These are phyloP conservation scores for Fusarium sp. DNA, from an alignment of 2,329 filamentous ascomycete species.

Conservation along the genomic window DNA sequence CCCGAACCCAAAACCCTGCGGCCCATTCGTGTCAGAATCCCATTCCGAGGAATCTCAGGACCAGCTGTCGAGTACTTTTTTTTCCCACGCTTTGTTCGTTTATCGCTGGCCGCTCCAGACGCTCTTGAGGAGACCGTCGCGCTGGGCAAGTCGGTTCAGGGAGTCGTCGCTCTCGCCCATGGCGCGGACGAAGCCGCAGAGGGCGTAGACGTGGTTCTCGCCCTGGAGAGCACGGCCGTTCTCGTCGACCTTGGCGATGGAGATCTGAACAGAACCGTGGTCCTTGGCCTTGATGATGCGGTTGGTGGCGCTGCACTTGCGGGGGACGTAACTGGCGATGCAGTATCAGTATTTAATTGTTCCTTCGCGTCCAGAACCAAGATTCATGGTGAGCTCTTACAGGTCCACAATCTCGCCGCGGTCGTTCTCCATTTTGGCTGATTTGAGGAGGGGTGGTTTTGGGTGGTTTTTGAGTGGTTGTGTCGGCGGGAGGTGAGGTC, in stretches of 20 bases:
- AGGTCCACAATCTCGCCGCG: constrained; percentile 99
- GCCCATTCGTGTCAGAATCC: constrained; percentile 44
- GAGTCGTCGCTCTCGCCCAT: constrained; percentile 98
- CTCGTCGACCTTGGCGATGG: constrained; percentile 98
- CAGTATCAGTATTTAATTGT: constrained; percentile 45
- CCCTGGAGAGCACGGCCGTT: constrained; percentile 92
- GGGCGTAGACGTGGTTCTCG: constrained; percentile 97
- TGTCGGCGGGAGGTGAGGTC: constrained; percentile 48
- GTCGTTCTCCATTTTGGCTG: constrained; percentile 98
- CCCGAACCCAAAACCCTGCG: constrained; percentile 50
- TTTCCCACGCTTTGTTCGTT: constrained; percentile 46
- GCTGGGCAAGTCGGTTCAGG: constrained; percentile 94
- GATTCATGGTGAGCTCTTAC: constrained; percentile 66
- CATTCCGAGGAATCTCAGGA: constrained; percentile 41
- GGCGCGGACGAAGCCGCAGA: constrained; percentile 96
- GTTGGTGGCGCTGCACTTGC: constrained; percentile 99
- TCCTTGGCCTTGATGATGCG: constrained; percentile 99
- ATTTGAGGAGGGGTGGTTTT: constrained; percentile 45
- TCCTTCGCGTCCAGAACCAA: constrained; percentile 25
- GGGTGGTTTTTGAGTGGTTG: constrained; percentile 47
- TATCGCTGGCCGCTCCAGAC: constrained; percentile 87
- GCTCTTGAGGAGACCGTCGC: constrained; percentile 95
- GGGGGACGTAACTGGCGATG: constrained; percentile 84
- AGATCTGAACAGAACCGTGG: constrained; percentile 98
- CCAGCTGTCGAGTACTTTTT: constrained; percentile 43